These are phyloP conservation scores for Madurella mycetomatis DNA, from an alignment of 2,329 filamentous ascomycete genomes.

Conservation along the genomic window DNA sequence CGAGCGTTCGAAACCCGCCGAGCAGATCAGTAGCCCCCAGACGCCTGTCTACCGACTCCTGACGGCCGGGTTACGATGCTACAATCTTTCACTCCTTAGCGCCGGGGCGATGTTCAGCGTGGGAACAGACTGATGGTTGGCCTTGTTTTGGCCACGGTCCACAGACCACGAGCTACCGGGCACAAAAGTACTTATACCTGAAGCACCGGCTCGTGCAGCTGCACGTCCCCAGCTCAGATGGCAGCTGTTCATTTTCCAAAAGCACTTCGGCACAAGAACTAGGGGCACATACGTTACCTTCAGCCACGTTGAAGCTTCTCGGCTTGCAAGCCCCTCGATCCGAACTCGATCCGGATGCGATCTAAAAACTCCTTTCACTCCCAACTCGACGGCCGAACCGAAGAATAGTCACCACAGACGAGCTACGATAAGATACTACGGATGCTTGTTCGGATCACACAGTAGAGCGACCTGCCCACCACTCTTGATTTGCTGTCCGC, in stretches of 20 bases:
- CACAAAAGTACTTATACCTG: not conserved
- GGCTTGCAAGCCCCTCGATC: not conserved
- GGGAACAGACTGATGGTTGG: no score
- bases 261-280: not conserved
- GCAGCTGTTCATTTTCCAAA: not conserved
- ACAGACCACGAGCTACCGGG: not conserved
- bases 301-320: not conserved
- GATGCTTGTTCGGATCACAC: not conserved
- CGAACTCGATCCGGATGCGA: not conserved
- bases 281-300: not conserved
- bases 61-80: no score
- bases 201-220: not conserved
- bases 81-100: no score
- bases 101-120: no score
- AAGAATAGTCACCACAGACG: no score
- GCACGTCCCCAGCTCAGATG: not conserved
- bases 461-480: not conserved
- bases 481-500: not conserved
- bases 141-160: no score
- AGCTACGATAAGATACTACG: not conserved
- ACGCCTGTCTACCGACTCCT: no score
- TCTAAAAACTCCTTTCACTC: not conserved
- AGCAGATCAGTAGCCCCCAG: no score
- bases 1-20: no score
- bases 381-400: not conserved